Conservation (phyloP, 2,329 filamentous ascomycete genomes). For the Magnaporthales sp. region DNA sequence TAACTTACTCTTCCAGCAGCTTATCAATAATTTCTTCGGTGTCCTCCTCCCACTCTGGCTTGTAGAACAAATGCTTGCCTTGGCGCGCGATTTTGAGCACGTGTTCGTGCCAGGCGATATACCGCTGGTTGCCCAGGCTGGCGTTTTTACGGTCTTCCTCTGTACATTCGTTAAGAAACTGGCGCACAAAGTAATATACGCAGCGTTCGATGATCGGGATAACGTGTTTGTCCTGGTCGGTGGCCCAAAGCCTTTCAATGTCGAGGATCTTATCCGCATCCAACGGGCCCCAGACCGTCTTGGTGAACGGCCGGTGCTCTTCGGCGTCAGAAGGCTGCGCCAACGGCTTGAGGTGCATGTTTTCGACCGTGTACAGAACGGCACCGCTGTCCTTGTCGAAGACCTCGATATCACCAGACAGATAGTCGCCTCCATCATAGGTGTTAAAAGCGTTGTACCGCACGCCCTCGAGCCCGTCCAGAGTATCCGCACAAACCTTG, state of each 20-base stretch:
- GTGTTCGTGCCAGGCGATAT: neutral
- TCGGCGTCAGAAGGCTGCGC: conserved; percentile 4
- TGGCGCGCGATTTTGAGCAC: neutral
- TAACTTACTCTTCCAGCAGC: neutral
- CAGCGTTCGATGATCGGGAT: neutral
- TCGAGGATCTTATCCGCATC: neutral
- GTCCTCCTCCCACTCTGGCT: neutral
- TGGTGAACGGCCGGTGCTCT: neutral
- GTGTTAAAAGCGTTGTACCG: neutral
- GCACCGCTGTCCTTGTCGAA: conserved; percentile 20
- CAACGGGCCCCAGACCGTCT: neutral
- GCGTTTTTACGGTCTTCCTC: conserved; percentile 1
- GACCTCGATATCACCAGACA: conserved; percentile 10
- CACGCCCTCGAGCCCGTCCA: neutral
- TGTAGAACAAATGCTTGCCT: neutral
- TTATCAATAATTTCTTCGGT: conserved; percentile 4
- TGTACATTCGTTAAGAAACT: neutral
- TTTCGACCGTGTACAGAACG: conserved; percentile 13
- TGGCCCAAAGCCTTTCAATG: neutral
- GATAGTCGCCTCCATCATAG: neutral
- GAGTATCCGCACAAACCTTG: neutral
- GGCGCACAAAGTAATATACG: conserved; percentile 1
- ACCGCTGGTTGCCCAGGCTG: neutral
- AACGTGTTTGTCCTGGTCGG: neutral
- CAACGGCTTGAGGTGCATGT: conserved; percentile 21